phyloP scores from a whole-genome alignment of 208 protist species.

The Trypanosoma cruzi region DNA sequence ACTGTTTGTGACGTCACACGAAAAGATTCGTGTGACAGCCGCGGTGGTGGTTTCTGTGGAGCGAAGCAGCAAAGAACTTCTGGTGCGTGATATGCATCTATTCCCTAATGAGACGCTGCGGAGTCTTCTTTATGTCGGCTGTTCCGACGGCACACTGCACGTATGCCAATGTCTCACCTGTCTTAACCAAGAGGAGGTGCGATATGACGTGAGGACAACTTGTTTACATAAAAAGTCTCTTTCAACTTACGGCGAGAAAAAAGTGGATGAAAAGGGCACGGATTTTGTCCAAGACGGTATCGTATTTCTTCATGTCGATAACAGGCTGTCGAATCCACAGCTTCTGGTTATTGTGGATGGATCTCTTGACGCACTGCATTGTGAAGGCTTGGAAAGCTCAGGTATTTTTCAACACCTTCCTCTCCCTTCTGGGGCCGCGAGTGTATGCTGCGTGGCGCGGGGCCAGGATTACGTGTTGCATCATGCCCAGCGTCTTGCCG shows the following conservation, averaged over 20 bases:
- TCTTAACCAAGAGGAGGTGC: not conserved
- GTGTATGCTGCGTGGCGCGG: slow-evolving; percentile 3
- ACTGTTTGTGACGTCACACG: slow-evolving; percentile 3
- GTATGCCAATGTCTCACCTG: slow-evolving; percentile 27
- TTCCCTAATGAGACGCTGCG: slow-evolving; percentile 26
- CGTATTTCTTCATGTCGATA: slow-evolving; percentile 22
- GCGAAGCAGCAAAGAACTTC: not conserved
- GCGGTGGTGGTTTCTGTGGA: slow-evolving; percentile 2
- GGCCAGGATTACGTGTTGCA: slow-evolving; percentile 4
- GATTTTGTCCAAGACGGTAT: not conserved
- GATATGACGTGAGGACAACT: slow-evolving; percentile 8
- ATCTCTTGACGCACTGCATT: slow-evolving; percentile 13
- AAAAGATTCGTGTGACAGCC: slow-evolving; percentile 22
- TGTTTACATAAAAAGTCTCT: not conserved
- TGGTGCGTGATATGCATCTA: slow-evolving; percentile 4
- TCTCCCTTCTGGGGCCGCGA: not conserved
- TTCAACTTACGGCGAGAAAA: not conserved
- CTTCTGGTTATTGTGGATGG: slow-evolving; percentile 15
- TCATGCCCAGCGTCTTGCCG: not conserved
- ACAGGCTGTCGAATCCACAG: not conserved
- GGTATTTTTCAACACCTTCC: slow-evolving; percentile 5
- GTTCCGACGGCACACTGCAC: slow-evolving; percentile 30
- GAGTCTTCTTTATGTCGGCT: slow-evolving; percentile 36
- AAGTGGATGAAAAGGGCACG: not conserved
- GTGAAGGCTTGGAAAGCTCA: slow-evolving; percentile 2